Conservation (phyloP, 2,329 filamentous ascomycete genomes). For the Huntiella bhutanensis region DNA sequence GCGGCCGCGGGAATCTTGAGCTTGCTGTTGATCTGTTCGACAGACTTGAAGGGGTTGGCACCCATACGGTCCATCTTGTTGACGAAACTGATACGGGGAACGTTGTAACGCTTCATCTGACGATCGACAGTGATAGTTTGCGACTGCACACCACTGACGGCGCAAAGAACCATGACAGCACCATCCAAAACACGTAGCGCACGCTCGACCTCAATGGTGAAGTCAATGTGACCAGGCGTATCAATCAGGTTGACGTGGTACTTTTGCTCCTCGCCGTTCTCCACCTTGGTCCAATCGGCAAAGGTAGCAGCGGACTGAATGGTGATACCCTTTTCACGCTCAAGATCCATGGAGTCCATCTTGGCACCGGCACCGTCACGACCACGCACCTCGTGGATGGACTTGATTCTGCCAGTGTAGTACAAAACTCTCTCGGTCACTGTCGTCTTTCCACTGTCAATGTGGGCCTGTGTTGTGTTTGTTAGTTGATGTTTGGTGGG, state of each 20-base stretch:
- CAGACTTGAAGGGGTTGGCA: conserved; percentile 90
- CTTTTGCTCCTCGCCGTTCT: conserved; percentile 65
- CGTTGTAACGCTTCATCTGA: conserved; percentile 96
- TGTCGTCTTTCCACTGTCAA: conserved; percentile 96
- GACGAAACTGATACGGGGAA: conserved; percentile 86
- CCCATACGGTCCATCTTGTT: conserved; percentile 99
- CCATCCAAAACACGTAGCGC: conserved; percentile 88
- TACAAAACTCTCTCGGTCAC: conserved; percentile 91
- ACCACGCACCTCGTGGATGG: conserved; percentile 90
- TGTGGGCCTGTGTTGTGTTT: conserved; percentile 50
- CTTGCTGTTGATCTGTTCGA: conserved; percentile 95
- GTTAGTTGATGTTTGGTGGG: conserved; percentile 1
- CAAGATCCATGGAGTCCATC: conserved; percentile 99
- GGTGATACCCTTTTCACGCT: conserved; percentile 82
- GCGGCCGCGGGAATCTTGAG: conserved; percentile 84
- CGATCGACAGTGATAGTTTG: conserved; percentile 97
- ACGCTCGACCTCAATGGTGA: conserved; percentile 95
- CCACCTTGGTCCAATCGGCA: conserved; percentile 85
- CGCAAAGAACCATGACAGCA: conserved; percentile 95
- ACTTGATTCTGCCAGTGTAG: conserved; percentile 92
- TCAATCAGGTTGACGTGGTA: conserved; percentile 99
- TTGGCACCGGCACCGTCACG: conserved; percentile 92
- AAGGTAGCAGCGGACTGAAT: conserved; percentile 97
- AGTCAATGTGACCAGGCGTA: conserved; percentile 95
- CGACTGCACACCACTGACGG: conserved; percentile 89